Evolutionary conservation across 164 flowering plant genomes (phyloP).

Genomic region (Aristolochia contorta): DNA sequence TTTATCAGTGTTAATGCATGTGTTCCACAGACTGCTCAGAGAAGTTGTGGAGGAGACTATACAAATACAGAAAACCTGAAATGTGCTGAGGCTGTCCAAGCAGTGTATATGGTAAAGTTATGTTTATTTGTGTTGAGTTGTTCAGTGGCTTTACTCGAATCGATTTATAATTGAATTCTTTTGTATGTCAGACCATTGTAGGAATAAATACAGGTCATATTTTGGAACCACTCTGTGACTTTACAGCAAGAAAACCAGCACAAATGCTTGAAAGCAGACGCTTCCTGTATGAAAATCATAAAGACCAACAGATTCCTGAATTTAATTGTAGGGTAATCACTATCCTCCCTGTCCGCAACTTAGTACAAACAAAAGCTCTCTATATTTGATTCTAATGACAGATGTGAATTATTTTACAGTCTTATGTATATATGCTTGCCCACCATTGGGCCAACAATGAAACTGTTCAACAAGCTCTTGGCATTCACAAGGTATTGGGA

Average conservation of each 20-base stretch:
- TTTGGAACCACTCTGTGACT: constrained; percentile 22
- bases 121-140: background rate
- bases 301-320: background rate
- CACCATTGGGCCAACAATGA: background rate
- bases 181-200: constrained; percentile 5
- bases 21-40: constrained; percentile 13
- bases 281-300: constrained; percentile 1
- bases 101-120: constrained; percentile 12
- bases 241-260: constrained; percentile 5
- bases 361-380: background rate
- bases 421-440: background rate
- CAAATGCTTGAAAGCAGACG: constrained; percentile 2
- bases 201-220: constrained; percentile 8
- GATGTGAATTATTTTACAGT: background rate
- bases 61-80: constrained; percentile 11
- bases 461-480: background rate
- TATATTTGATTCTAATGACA: no score
- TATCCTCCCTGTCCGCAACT: background rate
- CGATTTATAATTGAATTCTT: background rate
- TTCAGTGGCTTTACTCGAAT: no score
- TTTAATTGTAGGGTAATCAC: background rate
- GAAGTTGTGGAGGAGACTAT: constrained; percentile 26
- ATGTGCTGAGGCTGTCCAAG: constrained; percentile 18
- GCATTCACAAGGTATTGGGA: background rate
- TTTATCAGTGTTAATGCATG: no score